Conservation (phyloP, 2,329 filamentous ascomycete genomes). For the Fusarium begoniae region DNA sequence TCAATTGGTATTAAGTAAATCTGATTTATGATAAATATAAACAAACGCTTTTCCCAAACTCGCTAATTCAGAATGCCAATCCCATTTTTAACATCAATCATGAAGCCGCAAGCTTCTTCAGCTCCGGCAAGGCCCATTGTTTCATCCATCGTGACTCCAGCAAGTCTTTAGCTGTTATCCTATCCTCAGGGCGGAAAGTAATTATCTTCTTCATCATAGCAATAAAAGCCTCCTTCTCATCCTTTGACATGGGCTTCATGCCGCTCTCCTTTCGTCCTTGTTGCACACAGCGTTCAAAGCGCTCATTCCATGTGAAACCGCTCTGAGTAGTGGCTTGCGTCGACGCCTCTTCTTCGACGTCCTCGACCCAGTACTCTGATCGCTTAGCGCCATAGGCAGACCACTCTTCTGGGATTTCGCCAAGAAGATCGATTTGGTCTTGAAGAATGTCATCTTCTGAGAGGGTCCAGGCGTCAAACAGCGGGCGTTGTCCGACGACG, state of each 20-base stretch:
- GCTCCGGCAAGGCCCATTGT: constrained; percentile 33
- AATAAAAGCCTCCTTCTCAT: constrained; percentile 31
- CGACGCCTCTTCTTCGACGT: constrained; percentile 9
- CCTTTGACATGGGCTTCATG: constrained; percentile 22
- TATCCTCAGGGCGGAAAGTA: constrained; percentile 25
- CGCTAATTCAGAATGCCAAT: constrained; percentile 17
- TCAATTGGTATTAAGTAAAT: constrained; percentile 8
- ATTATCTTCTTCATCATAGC: constrained; percentile 37
- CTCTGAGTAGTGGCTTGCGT: neutral
- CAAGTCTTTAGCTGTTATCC: constrained; percentile 21
- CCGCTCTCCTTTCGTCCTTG: constrained; percentile 28
- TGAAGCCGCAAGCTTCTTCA: constrained; percentile 7
- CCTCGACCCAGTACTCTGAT: constrained; percentile 27
- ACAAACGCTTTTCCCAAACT: constrained; percentile 18
- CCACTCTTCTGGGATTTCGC: constrained; percentile 34
- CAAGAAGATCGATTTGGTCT: constrained; percentile 32
- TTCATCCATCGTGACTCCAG: constrained; percentile 33
- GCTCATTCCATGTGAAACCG: constrained; percentile 19
- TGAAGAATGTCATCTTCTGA: constrained; percentile 34
- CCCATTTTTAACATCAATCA: constrained; percentile 10
- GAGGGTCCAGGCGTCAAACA: constrained; percentile 35
- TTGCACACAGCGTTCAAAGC: constrained; percentile 30
- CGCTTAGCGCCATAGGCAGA: constrained; percentile 18
- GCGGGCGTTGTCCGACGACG: constrained; percentile 26
- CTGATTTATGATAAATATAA: neutral